Evolutionary conservation across 2,329 filamentous ascomycete genomes (phyloP), one percentile per base, ranked within the genome.

Genomic region (Ophiostoma tasmaniense): DNA sequence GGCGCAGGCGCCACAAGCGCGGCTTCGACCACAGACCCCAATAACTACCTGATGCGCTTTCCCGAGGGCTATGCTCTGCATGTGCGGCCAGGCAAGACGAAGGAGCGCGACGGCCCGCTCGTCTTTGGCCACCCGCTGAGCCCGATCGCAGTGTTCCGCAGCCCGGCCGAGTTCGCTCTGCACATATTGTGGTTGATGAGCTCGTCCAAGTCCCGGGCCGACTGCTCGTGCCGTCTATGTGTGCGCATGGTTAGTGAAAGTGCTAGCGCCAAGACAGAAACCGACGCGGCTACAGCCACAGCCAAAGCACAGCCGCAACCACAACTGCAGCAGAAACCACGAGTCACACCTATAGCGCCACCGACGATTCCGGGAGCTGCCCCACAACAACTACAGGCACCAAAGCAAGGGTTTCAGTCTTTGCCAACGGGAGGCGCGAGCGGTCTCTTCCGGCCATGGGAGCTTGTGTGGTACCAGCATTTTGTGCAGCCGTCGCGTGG

Each of bases 71-170:
- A 72, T 67, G 37, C 69, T n/a, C 67, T 74, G 65, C 71, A 72
- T 67, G 66, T 72, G 11, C 70, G 73, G 3, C 68, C 69, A 14
- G 71, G 72, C 62, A 70, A 72, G 66, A 68, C 64, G 13, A 69
- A 67, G 22, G 94, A 96, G 84, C 89, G 90, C 77, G 87, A 89
- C 76, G 80, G 84, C 6, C 70, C 70, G n/a, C 66, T 71, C 30
- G 71, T 73, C 11, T 73, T 71, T 66, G 73, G 73, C 1, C 73
- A 74, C 66, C 71, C 71, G 62, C 70, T 70, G 35, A 73, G 71
- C 10, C 70, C 70, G 22, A 64, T 70, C 13, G 73, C 71, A 11
- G 73, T 72, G 52, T 85, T 81, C 74, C 83, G 82, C 74, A 83
- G 81, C 61, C 83, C 83, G 0, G 82, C 84, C 69, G 83, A 85